Percentiles rank a stretch among this genome's conserved stretches.
These are phyloP conservation scores for Hamigera avellanea DNA, from an alignment of 495 filamentous ascomycete genomes.

Conservation along the genomic window DNA sequence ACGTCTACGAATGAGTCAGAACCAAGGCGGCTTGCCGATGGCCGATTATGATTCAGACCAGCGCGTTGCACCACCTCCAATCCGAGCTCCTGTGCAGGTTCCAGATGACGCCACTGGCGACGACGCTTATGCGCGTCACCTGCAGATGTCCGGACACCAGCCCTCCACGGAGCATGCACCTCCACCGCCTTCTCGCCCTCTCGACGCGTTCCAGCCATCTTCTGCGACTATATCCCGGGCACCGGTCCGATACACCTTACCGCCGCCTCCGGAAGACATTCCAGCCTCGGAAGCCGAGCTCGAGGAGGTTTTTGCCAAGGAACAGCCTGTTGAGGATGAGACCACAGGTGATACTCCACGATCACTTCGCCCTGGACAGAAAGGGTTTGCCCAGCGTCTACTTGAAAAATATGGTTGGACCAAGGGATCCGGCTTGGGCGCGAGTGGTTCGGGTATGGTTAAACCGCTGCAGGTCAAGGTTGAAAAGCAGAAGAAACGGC, in stretches of 20 bases:
- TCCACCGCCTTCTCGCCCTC: conserved; percentile 17
- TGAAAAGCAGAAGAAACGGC: conserved; percentile 68
- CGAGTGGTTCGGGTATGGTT: conserved; percentile 65
- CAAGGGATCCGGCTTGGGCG: conserved; percentile 77
- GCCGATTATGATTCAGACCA: conserved; percentile 5
- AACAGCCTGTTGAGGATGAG: conserved; percentile 35
- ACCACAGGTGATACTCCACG: conserved; percentile 41
- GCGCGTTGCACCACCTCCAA: conserved; percentile 17
- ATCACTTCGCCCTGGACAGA: conserved; percentile 64
- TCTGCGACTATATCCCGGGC: conserved; percentile 66
- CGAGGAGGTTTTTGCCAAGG: conserved; percentile 38
- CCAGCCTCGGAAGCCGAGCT: conserved; percentile 45
- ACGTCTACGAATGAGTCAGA: conserved; percentile 40
- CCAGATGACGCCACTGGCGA: conserved; percentile 50
- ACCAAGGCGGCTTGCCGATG: conserved; percentile 5
- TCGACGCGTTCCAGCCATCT: conserved; percentile 29
- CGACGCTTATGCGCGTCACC: conserved; percentile 53
- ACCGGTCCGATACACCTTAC: conserved; percentile 71
- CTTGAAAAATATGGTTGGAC: conserved; percentile 91
- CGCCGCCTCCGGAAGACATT: conserved; percentile 44
- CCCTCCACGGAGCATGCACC: conserved; percentile 15
- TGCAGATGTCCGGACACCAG: conserved; percentile 31
- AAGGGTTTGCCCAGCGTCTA: conserved; percentile 72
- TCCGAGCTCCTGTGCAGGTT: conserved; percentile 25
- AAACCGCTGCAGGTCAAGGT: conserved; percentile 72